A percentile compares a stretch with the other conserved stretches of the same genome.
These are phyloP conservation scores for Pachysolen tannophilus DNA, from an alignment of 805 yeast species.

Conservation along the genomic window DNA sequence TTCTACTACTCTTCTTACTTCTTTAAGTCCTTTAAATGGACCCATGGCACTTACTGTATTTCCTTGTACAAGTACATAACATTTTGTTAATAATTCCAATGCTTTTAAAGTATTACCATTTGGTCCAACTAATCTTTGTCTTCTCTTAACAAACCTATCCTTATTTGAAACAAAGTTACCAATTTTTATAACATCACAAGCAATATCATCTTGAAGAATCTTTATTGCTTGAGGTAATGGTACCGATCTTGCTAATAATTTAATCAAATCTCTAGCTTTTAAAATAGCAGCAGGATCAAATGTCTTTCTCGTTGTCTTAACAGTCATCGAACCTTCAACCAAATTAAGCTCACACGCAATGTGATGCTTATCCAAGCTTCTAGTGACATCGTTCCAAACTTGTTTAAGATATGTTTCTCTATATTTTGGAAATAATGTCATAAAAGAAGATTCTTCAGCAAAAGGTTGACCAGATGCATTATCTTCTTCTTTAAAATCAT, in stretches of 20 bases:
- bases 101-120: constrained; percentile 96
- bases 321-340: constrained; percentile 97
- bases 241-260: constrained; percentile 88
- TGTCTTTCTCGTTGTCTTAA: constrained; percentile 90
- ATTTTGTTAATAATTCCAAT: constrained; percentile 86
- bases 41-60: constrained; percentile 98
- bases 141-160: constrained; percentile 88
- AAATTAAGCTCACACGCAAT: constrained; percentile 80
- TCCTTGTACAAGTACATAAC: constrained; percentile 95
- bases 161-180: constrained; percentile 84
- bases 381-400: constrained; percentile 91
- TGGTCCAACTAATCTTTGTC: constrained; percentile 96
- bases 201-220: constrained; percentile 83
- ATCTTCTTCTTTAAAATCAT: constrained; percentile 85
- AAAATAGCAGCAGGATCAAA: constrained; percentile 90
- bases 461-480: constrained; percentile 81
- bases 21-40: constrained; percentile 86
- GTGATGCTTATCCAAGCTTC: constrained; percentile 61
- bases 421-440: constrained; percentile 93
- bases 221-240: constrained; percentile 96
- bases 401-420: constrained; percentile 84
- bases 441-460: constrained; percentile 92
- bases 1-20: constrained; percentile 87
- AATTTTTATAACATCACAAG: constrained; percentile 94
- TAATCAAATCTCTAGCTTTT: constrained; percentile 91